Evolutionary conservation across 495 filamentous ascomycete species (phyloP).

Genomic region (Neurospora hispaniola): DNA sequence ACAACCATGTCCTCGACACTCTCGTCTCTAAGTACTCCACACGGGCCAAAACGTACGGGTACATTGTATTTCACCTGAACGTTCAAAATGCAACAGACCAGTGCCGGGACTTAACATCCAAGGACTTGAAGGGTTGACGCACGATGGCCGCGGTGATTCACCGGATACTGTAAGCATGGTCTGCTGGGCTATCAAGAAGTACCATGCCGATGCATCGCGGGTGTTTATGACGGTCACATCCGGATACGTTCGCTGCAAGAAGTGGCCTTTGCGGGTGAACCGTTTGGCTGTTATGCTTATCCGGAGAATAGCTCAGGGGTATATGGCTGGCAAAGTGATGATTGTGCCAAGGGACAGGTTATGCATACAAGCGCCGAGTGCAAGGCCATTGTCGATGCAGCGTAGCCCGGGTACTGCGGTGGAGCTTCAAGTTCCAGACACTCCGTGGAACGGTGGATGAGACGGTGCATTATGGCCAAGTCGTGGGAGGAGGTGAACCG

Average conservation of each 20-base stretch:
- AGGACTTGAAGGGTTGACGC: slow-evolving; percentile 29
- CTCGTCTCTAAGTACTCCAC: slow-evolving; percentile 28
- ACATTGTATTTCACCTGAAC: slow-evolving; percentile 47
- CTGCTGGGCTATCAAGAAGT: slow-evolving; percentile 35
- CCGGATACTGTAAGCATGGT: slow-evolving; percentile 50
- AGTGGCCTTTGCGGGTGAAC: slow-evolving; percentile 19
- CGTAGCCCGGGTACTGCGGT: slow-evolving; percentile 41
- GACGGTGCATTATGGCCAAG: slow-evolving; percentile 26
- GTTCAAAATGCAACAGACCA: slow-evolving; percentile 36
- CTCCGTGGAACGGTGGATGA: slow-evolving; percentile 44
- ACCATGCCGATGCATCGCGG: slow-evolving; percentile 31
- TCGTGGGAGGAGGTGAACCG: too few relatives aligned
- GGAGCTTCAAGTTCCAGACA: slow-evolving; percentile 43
- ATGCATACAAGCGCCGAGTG: slow-evolving; percentile 35
- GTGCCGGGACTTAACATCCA: slow-evolving; percentile 46
- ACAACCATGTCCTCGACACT: slow-evolving; percentile 46
- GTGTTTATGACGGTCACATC: too few relatives aligned
- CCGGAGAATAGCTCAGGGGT: slow-evolving; percentile 25
- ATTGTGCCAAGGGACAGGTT: slow-evolving; percentile 38
- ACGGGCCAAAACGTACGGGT: slow-evolving; percentile 38
- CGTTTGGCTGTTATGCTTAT: slow-evolving; percentile 41
- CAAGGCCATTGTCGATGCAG: slow-evolving; percentile 36
- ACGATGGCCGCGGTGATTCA: slow-evolving; percentile 42
- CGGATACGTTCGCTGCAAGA: too few relatives aligned
- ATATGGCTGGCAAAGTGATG: slow-evolving; percentile 33